phyloP scores from a whole-genome alignment of 2,329 filamentous ascomycete species.

The Neopestalotiopsis sp. region DNA sequence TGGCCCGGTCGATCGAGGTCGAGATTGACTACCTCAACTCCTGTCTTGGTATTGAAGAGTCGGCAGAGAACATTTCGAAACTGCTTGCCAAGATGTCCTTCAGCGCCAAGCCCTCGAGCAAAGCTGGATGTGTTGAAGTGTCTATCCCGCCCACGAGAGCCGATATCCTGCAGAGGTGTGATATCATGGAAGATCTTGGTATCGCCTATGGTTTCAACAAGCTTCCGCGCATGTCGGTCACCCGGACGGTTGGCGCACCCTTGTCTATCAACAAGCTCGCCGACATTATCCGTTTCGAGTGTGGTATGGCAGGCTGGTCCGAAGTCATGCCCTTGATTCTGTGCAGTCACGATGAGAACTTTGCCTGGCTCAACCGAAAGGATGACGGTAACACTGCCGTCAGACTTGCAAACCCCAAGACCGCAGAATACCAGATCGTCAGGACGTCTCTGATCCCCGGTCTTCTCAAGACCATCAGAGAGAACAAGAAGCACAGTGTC shows the following conservation, averaged over 20 bases:
- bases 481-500: constrained; percentile 77
- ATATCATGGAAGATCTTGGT: constrained; percentile 98
- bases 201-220: constrained; percentile 98
- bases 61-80: constrained; percentile 76
- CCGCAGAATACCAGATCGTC: constrained; percentile 79
- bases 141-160: constrained; percentile 87
- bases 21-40: constrained; percentile 94
- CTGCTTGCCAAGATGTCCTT: constrained; percentile 90
- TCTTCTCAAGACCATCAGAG: constrained; percentile 78
- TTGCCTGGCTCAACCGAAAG: constrained; percentile 83
- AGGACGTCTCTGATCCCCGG: constrained; percentile 77
- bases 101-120: constrained; percentile 75
- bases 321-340: constrained; percentile 96
- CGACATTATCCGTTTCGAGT: constrained; percentile 88
- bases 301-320: constrained; percentile 93
- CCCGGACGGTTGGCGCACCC: constrained; percentile 85
- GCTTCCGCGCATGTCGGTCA: constrained; percentile 85
- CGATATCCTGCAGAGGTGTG: constrained; percentile 93
- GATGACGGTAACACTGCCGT: constrained; percentile 76
- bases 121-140: constrained; percentile 77
- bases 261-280: constrained; percentile 92
- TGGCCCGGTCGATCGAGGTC: constrained; percentile 77
- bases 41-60: constrained; percentile 82
- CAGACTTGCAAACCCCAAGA: constrained; percentile 79
- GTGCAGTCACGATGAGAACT: constrained; percentile 98